Base-by-base conservation (phyloP, 2,329 filamentous ascomycete genomes). In the Fusarium torulosum region DNA sequence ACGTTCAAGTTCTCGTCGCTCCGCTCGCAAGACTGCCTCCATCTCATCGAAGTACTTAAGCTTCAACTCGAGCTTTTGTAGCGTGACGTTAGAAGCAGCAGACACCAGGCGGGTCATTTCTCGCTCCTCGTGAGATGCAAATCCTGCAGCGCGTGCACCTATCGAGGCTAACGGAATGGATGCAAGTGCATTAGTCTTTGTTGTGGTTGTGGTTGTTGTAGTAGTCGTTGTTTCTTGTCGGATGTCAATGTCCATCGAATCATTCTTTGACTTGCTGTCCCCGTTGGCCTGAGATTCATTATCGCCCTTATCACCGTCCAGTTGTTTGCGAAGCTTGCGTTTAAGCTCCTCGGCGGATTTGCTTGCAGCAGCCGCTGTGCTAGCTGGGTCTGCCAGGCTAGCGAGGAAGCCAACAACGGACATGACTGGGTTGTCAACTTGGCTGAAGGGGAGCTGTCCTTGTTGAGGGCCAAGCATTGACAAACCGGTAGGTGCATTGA, bases 21-120 rank as follows among this genome's bases (percentile, higher is more conserved):
- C 96, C 7, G 94, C 93, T 73, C 96, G 92, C 50, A 99, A 85
- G 43, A 97, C 90, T 19, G 92, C 87, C 80, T 99, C 96, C 86
- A 99, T 94, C 78, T 99, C 96, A 73, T 92, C 91, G 80, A 99
- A 99, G 78, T 98, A 97, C 75, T 93, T 90, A 61, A 99, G 86
- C 81, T 99, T 99, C 73, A 98, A 84, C 80, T 98, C 94, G 65
- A 98, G 89, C 81, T 99, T 99, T 76, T 97, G 91, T 33, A 98
- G 84, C n/a, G 93, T 95, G 14, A 97, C 86, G 76, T 99, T 99
- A 52, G 97, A 93, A 0, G 94, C 93, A 7, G 94, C 91, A 4
- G 94, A 95, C 11, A 99, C 93, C 45, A 98, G 88, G 17, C 94
- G 91, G 20, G 94, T 97, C 88, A 98, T 96, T 79, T 97, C 94